Base-by-base conservation (phyloP, 106 monocot species). In the Narthecium ossifragum region DNA sequence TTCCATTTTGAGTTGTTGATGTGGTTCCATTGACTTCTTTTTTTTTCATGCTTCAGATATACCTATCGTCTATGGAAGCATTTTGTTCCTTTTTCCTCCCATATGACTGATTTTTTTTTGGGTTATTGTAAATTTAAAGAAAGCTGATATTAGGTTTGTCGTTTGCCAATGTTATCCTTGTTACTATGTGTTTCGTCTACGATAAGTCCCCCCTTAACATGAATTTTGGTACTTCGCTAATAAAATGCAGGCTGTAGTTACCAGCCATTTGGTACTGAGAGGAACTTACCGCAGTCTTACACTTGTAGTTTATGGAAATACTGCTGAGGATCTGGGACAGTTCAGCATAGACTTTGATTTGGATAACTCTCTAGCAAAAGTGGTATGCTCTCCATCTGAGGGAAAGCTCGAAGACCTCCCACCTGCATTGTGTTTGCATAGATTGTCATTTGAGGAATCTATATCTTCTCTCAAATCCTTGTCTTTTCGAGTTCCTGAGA, bases 321-420 rank as follows among this genome's bases (percentile, higher is more conserved):
- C 91, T 30, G 87, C 98, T 54, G 98, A 87, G 60, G 98, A 98
- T 78, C 78, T 91, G 27, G 98, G 98, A 37, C 91, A 98, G 38
- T 87, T 98, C 53, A 91, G 82, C 70, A 75, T 98, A 29, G 98
- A 82, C 27, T 62, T 87, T 64, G 90, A 86, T 60, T 48, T 91
- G 61, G 98, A 91, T 59, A 84, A 41, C 75, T 87, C 96, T 60
- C 58, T 87, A 33, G 87, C 80, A 55, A 84, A 86, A 66, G 43
- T 86, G 15, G 74, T 84, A 61, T 73, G 58, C 51, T 86, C 96
- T 53, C 73, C 90, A 60, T 84, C 64, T 46, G 90, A 87, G 55
- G 96, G 80, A 74, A 84, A 79, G 47, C 66, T 87, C 69, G 96
- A 90, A 71, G 90, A 98, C 54, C 86, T 98, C 26, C 90, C 84